phyloP scores from a whole-genome alignment of 2,329 filamentous ascomycete species.

The Berkeleyomyces basicola region DNA sequence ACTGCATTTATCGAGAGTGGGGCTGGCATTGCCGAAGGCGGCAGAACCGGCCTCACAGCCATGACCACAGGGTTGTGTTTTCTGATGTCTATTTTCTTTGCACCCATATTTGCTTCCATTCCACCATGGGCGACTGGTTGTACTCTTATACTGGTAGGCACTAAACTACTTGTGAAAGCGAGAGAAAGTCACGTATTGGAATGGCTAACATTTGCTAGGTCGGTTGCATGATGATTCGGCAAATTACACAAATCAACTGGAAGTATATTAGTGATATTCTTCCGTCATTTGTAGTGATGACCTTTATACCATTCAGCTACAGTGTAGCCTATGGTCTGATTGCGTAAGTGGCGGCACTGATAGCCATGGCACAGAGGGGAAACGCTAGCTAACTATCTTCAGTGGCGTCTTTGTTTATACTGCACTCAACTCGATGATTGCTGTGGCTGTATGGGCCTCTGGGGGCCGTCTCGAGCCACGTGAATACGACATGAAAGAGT shows the following conservation, averaged over 20 bases:
- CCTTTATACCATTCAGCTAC: slow-evolving; percentile 64
- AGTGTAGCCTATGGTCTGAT: slow-evolving; percentile 64
- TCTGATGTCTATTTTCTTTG: slow-evolving; percentile 77
- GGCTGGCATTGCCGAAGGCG: slow-evolving; percentile 76
- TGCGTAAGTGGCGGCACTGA: slow-evolving; percentile 30
- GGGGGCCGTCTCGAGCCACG: slow-evolving; percentile 29
- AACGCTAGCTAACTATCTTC: background rate
- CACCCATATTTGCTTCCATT: slow-evolving; percentile 78
- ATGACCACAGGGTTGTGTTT: slow-evolving; percentile 68
- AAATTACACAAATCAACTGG: slow-evolving; percentile 63
- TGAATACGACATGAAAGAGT: slow-evolving; percentile 38
- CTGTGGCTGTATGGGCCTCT: slow-evolving; percentile 27
- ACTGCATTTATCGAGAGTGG: slow-evolving; percentile 83
- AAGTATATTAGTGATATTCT: slow-evolving; percentile 58
- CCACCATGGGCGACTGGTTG: slow-evolving; percentile 74
- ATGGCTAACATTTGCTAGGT: slow-evolving; percentile 28
- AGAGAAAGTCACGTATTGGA: too few relatives aligned
- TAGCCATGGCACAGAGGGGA: background rate
- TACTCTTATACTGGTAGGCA: slow-evolving; percentile 46
- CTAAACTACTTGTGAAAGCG: slow-evolving; percentile 14
- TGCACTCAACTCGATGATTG: slow-evolving; percentile 32
- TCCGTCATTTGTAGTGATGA: slow-evolving; percentile 59
- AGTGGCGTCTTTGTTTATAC: slow-evolving; percentile 39
- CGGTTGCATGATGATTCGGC: slow-evolving; percentile 62
- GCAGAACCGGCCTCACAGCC: slow-evolving; percentile 68